Evolutionary conservation across 306 rosid genomes (phyloP), one percentile per base, ranked within the genome.

Genomic region (Citrullus amarus): DNA sequence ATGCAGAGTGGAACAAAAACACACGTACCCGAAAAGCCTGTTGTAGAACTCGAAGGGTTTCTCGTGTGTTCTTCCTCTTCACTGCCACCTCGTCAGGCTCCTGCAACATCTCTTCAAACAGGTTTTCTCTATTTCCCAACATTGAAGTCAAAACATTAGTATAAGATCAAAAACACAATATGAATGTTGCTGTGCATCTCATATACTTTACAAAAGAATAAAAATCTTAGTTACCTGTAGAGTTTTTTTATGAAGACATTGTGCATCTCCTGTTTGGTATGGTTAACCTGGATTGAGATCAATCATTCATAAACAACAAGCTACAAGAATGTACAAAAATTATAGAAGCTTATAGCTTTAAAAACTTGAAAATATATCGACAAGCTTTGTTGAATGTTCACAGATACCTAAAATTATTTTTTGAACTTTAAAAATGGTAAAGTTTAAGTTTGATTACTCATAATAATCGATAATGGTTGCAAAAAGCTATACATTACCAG

Each of bases 51-150:
- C 22, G 34, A 30, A 80, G 48, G 13, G 65, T 51, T 16, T 84
- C 81, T 46, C 71, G 63, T 10, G 62, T 70, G 38, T 18, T 66
- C 71, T 82, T 84, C 70, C 83, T 84, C 84, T 84, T 82, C 68
- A 48, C 46, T 9, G 53, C 78, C 53, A 80, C 76, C 44, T 77
- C 82, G 3, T 80, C 84, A 2, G 80, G 72, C 78, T 87, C 86
- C 76, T 78, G 78, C 83, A 87, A 79, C 63, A 87, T 80, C 82
- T 78, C 87, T 71, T 82, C 86, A 81, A 84, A 84, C 63, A 82
- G 80, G 76, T 75, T 77, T 34, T 82, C 85, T 80, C 90, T 84
- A 81, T 80, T 77, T 76, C 36, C 14, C 38, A 12, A 56, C 17
- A 34, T 58, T 46, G n/a, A 36, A 54, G 10, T 5, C 50, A 28